Base-by-base conservation (phyloP, 306 rosid genomes). In the Lagenaria siceraria region DNA sequence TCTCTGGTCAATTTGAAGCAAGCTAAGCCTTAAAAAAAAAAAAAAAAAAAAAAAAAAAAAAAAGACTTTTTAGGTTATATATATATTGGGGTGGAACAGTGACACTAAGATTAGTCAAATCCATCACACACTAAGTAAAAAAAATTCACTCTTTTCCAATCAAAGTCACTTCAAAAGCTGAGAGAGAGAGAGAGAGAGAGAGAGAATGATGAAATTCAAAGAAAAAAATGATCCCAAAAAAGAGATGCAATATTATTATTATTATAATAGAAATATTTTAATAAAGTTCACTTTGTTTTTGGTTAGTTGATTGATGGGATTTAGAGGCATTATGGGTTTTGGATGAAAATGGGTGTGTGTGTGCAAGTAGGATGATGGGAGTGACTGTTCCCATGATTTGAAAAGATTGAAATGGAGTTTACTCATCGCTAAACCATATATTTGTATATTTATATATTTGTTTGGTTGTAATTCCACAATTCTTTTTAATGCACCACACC, bases 321-420 rank as follows among this genome's bases (percentile, higher is more conserved):
- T 81, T 46, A 76, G 85, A 80, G 84, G 76, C 90, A 86, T 88
- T 73, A 87, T 29, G 82, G 17, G 72, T 80, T 63, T 85, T 51
- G 74, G 68, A 74, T 61, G 76, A 75, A 58, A 59, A 59, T 55
- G 51, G 54, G 54, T 48, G 52, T 48, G 77, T 68, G 54, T 48
- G 77, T 68, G 88, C 91, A 83, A 85, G 80, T 89, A 80, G 80
- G 84, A 66, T 85, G 82, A 91, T 89, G 98, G 98, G 84, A 63
- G 89, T 52, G 77, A 90, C 98, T 93, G 98, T 90, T 81, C 83
- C 82, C 86, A 89, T 93, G 87, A 87, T 89, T 87, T 82, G 87
- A 83, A 62, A 86, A 81, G 89, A 85, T 81, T 63, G 83, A 82
- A 84, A 35, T 83, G 84, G 72, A 75, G 65, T 85, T 82, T 69